Percentiles rank a stretch among this genome's conserved stretches.
These are phyloP conservation scores for Pseudogymnoascus sp. DNA, from an alignment of 2,329 filamentous ascomycete species.

Conservation along the genomic window DNA sequence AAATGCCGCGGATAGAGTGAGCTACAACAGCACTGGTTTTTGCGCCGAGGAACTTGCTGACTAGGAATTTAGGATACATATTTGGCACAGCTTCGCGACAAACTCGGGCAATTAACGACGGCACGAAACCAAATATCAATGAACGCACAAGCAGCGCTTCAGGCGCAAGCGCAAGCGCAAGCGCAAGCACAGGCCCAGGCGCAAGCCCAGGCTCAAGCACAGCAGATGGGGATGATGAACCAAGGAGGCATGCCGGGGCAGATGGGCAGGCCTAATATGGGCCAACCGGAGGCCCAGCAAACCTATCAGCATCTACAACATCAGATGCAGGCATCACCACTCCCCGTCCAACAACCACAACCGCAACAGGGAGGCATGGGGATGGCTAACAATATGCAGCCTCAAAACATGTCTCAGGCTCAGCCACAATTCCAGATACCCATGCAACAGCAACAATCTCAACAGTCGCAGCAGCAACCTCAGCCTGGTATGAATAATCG, in stretches of 20 bases:
- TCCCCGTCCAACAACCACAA: slow-evolving; percentile 41
- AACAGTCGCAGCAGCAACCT: slow-evolving; percentile 12
- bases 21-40: neutral
- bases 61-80: slow-evolving; percentile 12
- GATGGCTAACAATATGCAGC: slow-evolving; percentile 26
- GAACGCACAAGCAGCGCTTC: slow-evolving; percentile 37
- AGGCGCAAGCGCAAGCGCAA: slow-evolving; percentile 33
- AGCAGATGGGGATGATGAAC: slow-evolving; percentile 49
- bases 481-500: slow-evolving; percentile 16
- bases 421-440: slow-evolving; percentile 35
- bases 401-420: slow-evolving; percentile 26
- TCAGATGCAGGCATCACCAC: slow-evolving; percentile 49
- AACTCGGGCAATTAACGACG: slow-evolving; percentile 25
- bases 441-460: slow-evolving; percentile 33
- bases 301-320: slow-evolving; percentile 54
- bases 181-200: slow-evolving; percentile 35
- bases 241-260: slow-evolving; percentile 45
- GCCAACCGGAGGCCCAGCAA: slow-evolving; percentile 42
- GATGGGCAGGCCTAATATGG: slow-evolving; percentile 44
- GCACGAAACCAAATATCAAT: slow-evolving; percentile 29
- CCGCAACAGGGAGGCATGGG: slow-evolving; percentile 26
- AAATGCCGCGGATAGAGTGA: slow-evolving; percentile 6
- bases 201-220: slow-evolving; percentile 33
- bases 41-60: neutral
- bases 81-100: slow-evolving; percentile 16